These are phyloP conservation scores for Pharus latifolius DNA, from an alignment of 176 grass and related monocot genomes.

Conservation along the genomic window DNA sequence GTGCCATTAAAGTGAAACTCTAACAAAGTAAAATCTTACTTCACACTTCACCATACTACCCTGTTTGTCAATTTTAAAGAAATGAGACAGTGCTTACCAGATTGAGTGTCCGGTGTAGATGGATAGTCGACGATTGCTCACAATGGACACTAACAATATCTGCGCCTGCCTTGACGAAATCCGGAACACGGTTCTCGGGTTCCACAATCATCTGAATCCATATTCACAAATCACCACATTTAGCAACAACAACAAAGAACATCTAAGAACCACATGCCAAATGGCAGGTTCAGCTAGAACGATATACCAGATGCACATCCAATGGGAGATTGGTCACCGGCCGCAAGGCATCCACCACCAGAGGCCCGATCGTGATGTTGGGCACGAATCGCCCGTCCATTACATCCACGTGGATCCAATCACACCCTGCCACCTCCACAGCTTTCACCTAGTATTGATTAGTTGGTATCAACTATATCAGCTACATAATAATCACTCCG, in stretches of 20 bases:
- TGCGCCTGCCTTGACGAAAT: constrained; percentile 98
- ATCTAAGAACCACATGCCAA: too few species aligned
- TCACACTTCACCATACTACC: too few species aligned
- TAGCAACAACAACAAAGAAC: too few species aligned
- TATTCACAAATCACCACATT: constrained; percentile 9
- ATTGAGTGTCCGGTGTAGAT: constrained; percentile 84
- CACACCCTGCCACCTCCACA: constrained; percentile 92
- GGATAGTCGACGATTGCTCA: constrained; percentile 89
- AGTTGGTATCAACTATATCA: neutral
- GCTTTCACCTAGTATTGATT: constrained; percentile 71
- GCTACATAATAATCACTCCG: too few species aligned
- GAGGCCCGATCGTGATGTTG: constrained; percentile 95
- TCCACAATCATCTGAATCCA: constrained; percentile 95
- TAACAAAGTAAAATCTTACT: too few species aligned
- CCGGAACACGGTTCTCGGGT: constrained; percentile 85
- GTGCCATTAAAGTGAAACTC: neutral
- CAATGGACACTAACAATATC: constrained; percentile 99
- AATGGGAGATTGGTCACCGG: constrained; percentile 94
- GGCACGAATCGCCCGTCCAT: constrained; percentile 98
- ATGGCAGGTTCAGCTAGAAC: too few species aligned
- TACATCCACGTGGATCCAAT: constrained; percentile 99
- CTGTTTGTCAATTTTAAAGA: too few species aligned
- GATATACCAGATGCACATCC: constrained; percentile 99
- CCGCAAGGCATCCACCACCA: constrained; percentile 78
- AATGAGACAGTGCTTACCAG: constrained; percentile 62